phyloP scores from a whole-genome alignment of 2,329 filamentous ascomycete species.

The Sporothrix brunneoviolacea region DNA sequence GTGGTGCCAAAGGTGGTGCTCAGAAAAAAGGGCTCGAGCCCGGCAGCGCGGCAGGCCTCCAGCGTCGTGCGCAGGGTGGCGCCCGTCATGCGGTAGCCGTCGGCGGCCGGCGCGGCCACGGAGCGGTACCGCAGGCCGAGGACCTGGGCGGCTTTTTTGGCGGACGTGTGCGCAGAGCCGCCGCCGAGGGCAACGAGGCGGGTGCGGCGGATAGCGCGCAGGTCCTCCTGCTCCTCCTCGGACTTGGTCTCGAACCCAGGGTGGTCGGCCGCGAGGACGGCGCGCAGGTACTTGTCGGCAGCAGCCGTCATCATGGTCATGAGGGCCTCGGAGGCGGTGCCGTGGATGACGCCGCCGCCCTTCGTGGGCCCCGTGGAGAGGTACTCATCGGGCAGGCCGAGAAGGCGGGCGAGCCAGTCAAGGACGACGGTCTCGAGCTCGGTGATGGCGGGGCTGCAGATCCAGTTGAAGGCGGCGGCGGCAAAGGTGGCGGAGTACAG shows the following conservation, averaged over 20 bases:
- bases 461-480: slow-evolving; percentile 93
- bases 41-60: slow-evolving; percentile 57
- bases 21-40: slow-evolving; percentile 79
- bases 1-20: slow-evolving; percentile 82
- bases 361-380: slow-evolving; percentile 61
- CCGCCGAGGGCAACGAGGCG: slow-evolving; percentile 75
- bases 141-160: slow-evolving; percentile 80
- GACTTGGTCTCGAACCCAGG: slow-evolving; percentile 24
- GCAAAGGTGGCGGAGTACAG: slow-evolving; percentile 87
- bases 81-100: slow-evolving; percentile 66
- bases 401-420: slow-evolving; percentile 78
- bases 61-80: slow-evolving; percentile 54
- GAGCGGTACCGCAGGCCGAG: slow-evolving; percentile 74
- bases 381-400: slow-evolving; percentile 68
- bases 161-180: slow-evolving; percentile 73
- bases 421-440: slow-evolving; percentile 90
- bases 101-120: slow-evolving; percentile 54
- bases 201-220: slow-evolving; percentile 57
- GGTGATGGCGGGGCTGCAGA: slow-evolving; percentile 85
- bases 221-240: slow-evolving; percentile 58
- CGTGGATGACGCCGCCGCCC: slow-evolving; percentile 91
- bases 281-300: slow-evolving; percentile 67
- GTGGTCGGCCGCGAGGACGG: slow-evolving; percentile 25
- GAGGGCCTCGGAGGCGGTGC: slow-evolving; percentile 80
- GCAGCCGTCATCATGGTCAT: slow-evolving; percentile 84